Conservation (phyloP, 352 stramenopile species). For the Phytophthora tentaculata region DNA sequence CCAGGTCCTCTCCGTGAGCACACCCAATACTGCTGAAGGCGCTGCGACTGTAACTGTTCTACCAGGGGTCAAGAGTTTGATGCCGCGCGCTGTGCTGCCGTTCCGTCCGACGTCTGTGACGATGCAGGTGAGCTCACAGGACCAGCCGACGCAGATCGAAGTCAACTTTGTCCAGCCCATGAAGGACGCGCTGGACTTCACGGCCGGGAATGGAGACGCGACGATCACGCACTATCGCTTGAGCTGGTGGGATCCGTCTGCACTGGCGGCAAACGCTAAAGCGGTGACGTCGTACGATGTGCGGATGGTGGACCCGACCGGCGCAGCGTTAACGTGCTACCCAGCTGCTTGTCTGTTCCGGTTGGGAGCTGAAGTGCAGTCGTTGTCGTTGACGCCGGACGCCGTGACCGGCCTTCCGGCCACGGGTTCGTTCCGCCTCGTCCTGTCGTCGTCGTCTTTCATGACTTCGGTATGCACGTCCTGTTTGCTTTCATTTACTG, state of each 20-base stretch:
- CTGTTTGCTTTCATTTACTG: constrained; percentile 49
- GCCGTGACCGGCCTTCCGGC: constrained; percentile 42
- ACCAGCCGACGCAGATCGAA: constrained; percentile 83
- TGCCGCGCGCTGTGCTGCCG: constrained; percentile 56
- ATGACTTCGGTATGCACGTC: constrained; percentile 39
- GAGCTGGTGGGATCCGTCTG: constrained; percentile 57
- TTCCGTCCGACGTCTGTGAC: constrained; percentile 73
- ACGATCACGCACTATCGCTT: constrained; percentile 73
- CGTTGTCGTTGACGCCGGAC: constrained; percentile 75
- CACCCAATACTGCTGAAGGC: constrained; percentile 21
- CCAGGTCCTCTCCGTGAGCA: constrained; percentile 39
- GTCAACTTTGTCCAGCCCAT: constrained; percentile 76
- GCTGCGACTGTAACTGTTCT: constrained; percentile 17
- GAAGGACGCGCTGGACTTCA: constrained; percentile 71
- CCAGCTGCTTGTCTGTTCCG: constrained; percentile 79
- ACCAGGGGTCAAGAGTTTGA: constrained; percentile 39
- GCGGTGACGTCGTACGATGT: constrained; percentile 57
- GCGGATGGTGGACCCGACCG: constrained; percentile 46
- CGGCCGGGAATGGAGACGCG: constrained; percentile 53
- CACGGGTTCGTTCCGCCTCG: constrained; percentile 77
- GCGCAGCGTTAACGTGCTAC: constrained; percentile 38
- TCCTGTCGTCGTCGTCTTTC: constrained; percentile 51
- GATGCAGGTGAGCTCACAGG: constrained; percentile 76
- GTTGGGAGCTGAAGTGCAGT: constrained; percentile 93
- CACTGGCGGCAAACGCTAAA: constrained; percentile 40